Evolutionary conservation across 805 yeast species (phyloP).

Genomic region (Kurtzmaniella cleridarum): DNA sequence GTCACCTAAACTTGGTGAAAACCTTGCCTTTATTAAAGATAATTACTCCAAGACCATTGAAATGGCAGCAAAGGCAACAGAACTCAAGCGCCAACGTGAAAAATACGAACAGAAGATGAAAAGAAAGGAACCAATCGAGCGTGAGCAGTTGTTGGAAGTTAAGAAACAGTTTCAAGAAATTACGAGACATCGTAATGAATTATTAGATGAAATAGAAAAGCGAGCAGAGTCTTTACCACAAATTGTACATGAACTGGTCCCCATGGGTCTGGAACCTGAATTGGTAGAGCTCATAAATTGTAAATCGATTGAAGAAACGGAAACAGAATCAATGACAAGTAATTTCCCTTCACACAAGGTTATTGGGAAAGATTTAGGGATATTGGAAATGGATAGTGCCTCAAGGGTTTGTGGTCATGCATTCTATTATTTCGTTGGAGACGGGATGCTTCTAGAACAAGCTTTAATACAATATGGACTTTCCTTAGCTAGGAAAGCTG

Average conservation of each 20-base stretch:
- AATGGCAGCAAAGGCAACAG: constrained; percentile 8
- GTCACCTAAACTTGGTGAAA: constrained; percentile 5
- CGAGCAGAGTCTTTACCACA: constrained; percentile 60
- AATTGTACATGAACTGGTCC: constrained; percentile 45
- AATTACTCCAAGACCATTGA: constrained; percentile 11
- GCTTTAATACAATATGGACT: constrained; percentile 82
- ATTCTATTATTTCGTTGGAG: constrained; percentile 80
- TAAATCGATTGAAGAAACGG: constrained; percentile 20
- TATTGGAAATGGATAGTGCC: constrained; percentile 69
- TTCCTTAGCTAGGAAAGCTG: constrained; percentile 55
- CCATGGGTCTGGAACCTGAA: constrained; percentile 31
- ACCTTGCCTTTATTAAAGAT: constrained; percentile 10
- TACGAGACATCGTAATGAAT: constrained; percentile 16
- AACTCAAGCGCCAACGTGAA: constrained; percentile 15
- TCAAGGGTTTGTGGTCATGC: constrained; percentile 76
- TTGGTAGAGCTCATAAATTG: constrained; percentile 53
- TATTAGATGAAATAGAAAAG: constrained; percentile 32
- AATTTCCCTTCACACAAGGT: constrained; percentile 52
- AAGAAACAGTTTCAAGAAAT: constrained; percentile 21
- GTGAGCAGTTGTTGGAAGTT: constrained; percentile 10
- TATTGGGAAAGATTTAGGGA: constrained; percentile 61
- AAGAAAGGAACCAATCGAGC: constrained; percentile 8
- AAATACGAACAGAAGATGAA: constrained; percentile 13
- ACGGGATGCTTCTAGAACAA: constrained; percentile 84
- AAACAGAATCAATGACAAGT: constrained; percentile 5